Conservation (phyloP, 23 red algal species). For the Gracilariopsis chorda region DNA sequence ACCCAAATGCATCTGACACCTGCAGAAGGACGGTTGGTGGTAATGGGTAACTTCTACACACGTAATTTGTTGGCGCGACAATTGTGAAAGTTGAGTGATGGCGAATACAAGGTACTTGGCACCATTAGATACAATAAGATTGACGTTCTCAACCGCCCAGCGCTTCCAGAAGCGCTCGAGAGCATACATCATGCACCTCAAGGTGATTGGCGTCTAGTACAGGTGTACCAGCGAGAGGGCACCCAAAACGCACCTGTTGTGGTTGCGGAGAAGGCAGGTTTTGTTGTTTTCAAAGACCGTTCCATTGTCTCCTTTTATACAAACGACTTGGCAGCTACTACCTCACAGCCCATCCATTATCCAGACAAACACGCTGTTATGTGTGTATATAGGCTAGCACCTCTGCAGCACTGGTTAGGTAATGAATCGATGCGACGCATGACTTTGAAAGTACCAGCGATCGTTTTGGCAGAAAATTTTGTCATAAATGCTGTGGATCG, state of each 20-base stretch:
- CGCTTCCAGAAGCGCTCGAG: not conserved
- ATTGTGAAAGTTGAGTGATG: not conserved
- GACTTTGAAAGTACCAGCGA: no score
- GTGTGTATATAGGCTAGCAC: no score
- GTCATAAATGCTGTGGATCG: no score
- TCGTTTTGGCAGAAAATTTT: no score
- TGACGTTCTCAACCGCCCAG: not conserved
- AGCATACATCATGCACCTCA: not conserved
- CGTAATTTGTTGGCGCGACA: not conserved
- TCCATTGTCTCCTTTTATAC: no score
- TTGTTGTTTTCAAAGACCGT: not conserved
- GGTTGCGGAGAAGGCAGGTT: not conserved
- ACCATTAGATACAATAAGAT: not conserved
- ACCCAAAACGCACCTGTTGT: not conserved
- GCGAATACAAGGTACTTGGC: not conserved
- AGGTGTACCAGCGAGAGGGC: not conserved
- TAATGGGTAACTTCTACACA: slow-evolving; percentile 7
- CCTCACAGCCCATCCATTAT: no score
- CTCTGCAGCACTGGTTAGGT: no score
- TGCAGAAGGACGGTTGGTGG: not conserved
- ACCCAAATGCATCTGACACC: not conserved
- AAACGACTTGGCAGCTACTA: no score
- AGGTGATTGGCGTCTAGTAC: not conserved
- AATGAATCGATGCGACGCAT: no score
- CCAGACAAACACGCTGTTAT: no score